These are phyloP conservation scores for Rhynchosporium secalis DNA, from an alignment of 2,329 filamentous ascomycete species.

Conservation along the genomic window DNA sequence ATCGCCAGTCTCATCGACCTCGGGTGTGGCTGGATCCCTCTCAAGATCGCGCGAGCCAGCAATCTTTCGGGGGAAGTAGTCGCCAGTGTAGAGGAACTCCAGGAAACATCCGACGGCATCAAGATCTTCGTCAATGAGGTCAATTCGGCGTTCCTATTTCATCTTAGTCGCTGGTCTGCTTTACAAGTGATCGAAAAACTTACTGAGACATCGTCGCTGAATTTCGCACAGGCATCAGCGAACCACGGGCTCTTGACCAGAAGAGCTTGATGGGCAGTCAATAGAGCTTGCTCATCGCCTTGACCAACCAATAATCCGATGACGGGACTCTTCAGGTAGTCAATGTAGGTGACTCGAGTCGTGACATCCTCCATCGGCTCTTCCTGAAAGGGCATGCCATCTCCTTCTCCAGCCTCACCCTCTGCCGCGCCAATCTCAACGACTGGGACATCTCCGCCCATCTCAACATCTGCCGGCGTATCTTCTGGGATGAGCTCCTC, in stretches of 20 bases:
- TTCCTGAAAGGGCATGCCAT: conserved; percentile 29
- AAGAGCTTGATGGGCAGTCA: conserved; percentile 79
- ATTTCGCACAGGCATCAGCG: conserved; percentile 59
- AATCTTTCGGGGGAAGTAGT: conserved; percentile 78
- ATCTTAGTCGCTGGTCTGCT: neutral
- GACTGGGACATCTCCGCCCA: conserved; percentile 31
- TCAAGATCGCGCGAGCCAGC: conserved; percentile 68
- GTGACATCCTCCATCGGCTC: conserved; percentile 31
- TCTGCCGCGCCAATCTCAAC: conserved; percentile 34
- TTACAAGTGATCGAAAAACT: conserved; percentile 36
- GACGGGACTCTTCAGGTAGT: conserved; percentile 68
- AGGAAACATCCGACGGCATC: conserved; percentile 77
- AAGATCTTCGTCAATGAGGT: conserved; percentile 66
- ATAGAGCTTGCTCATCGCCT: conserved; percentile 58
- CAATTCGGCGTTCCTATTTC: conserved; percentile 61
- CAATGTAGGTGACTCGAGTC: conserved; percentile 46
- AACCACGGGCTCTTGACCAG: conserved; percentile 76
- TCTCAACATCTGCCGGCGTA: conserved; percentile 34
- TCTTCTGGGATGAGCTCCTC: conserved; percentile 23
- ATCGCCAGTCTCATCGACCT: conserved; percentile 73
- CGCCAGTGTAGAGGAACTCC: conserved; percentile 80
- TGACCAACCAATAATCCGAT: conserved; percentile 66
- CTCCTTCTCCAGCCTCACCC: conserved; percentile 17
- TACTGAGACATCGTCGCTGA: conserved; percentile 62
- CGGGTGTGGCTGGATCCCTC: conserved; percentile 62